Base-by-base conservation (phyloP, 495 filamentous ascomycete genomes). In the Tetracladium marchalianum region DNA sequence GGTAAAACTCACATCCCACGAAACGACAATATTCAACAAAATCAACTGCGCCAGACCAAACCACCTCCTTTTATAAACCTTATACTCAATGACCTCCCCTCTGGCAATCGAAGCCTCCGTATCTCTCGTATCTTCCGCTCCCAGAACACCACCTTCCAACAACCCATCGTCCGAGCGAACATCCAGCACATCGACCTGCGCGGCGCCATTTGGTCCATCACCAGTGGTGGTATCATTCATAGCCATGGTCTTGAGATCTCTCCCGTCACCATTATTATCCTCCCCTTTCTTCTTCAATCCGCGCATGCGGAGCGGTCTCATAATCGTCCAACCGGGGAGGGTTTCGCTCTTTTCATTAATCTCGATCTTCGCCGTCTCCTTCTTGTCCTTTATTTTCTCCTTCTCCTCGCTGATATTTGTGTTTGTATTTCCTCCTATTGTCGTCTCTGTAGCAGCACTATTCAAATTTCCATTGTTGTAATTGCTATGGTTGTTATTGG, bases 21-120 rank as follows among this genome's bases (percentile, higher is more conserved):
- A 90, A 22, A 94, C 81, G 44, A 98, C 78, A 41, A 95, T 85
- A 61, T 97, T 98, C 63, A 96, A 57, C 56, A 97, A 63, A 12
- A 89, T 82, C 54, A 97, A 62, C 65, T 93, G 83, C 13, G 74
- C 66, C 42, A 98, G 65, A 0, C 92, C 92, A 65, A 94, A 89
- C 77, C 87, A 98, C 31, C 92, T 71, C 49, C 87, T 72, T 65
- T 85, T 92, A 54, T 98, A 97, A 41, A 93, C 82, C 56, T 76
- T 80, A 62, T 87, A 95, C 35, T 49, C 8, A 15, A 24, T n/a
- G 35, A 35, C 24, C 37, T 11, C 1, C 12, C 10, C 16, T 16
- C 16, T 47, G 35, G n/a, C 10, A 17, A n/a, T 35, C 7, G 39
- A 24, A 13, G 13, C 27, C 16, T 16, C 33, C 1, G 17, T 31